These are phyloP conservation scores for Penicillium soppii DNA, from an alignment of 495 filamentous ascomycete species.

Conservation along the genomic window DNA sequence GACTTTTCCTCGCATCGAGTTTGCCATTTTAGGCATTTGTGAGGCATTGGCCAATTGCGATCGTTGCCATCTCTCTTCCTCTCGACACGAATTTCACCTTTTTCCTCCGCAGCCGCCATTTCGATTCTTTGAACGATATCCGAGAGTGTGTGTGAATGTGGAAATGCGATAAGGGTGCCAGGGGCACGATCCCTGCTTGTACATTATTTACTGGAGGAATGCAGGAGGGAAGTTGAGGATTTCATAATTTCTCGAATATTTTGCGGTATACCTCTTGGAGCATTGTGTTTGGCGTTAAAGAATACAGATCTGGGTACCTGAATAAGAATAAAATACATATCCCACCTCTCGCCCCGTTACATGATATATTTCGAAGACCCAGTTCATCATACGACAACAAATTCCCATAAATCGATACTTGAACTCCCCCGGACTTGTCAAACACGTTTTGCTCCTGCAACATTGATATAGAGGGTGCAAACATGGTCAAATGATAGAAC, in stretches of 20 bases:
- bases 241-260: constrained; percentile 10
- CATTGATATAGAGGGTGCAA: too few species aligned
- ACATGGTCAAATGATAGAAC: too few species aligned
- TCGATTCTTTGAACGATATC: background rate
- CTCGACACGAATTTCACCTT: background rate
- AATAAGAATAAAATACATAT: constrained; percentile 26
- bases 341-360: background rate
- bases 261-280: constrained; percentile 19
- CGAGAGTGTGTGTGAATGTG: background rate
- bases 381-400: background rate
- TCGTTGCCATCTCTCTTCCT: background rate
- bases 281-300: constrained; percentile 29
- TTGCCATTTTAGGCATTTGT: background rate
- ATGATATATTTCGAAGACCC: background rate
- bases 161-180: background rate
- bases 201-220: constrained; percentile 24
- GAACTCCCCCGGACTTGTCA: background rate
- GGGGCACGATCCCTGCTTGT: constrained; percentile 14
- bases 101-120: background rate
- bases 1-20: background rate
- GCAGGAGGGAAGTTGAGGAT: background rate
- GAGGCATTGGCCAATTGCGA: background rate
- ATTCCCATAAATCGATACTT: background rate
- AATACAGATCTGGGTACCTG: constrained; percentile 25
- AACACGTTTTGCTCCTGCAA: too few species aligned